A percentile compares a stretch with the other conserved stretches of the same genome.
phyloP scores from a whole-genome alignment of 179 eudicot genomes.

The Amaranthus tricolor region DNA sequence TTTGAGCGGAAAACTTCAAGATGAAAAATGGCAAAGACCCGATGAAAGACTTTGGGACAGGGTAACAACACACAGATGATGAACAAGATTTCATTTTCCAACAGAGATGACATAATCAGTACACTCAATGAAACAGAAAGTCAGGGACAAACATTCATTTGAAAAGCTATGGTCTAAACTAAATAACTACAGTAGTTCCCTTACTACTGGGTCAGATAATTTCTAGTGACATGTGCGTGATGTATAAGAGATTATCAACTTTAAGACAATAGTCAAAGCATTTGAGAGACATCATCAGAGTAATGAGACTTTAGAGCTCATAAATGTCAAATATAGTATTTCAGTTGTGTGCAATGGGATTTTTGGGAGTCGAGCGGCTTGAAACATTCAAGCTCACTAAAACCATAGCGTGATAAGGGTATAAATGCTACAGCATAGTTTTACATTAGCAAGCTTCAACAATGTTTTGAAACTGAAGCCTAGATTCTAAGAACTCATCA shows the following conservation, averaged over 20 bases:
- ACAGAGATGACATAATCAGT: background rate
- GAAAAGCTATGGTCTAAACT: background rate
- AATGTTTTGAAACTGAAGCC: background rate
- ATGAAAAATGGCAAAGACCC: background rate
- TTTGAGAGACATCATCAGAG: background rate
- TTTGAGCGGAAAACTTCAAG: background rate
- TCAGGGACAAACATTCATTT: background rate
- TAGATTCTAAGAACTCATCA: background rate
- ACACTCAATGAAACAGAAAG: too few species aligned
- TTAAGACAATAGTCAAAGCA: background rate
- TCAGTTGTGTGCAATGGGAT: too few species aligned
- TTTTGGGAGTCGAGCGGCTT: too few species aligned
- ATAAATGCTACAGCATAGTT: background rate
- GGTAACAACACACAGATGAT: background rate
- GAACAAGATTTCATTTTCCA: background rate
- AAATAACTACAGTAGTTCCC: background rate
- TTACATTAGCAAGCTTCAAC: background rate
- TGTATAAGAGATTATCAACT: background rate
- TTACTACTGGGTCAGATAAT: background rate
- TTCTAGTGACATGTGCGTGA: background rate
- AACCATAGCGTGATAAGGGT: background rate
- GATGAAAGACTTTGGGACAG: background rate
- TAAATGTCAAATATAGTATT: background rate
- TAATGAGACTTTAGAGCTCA: background rate
- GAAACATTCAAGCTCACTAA: background rate